Evolutionary conservation across 371 early-diverging fungal species (phyloP), one percentile per base, ranked within the genome.

Genomic region (Rhizopus microsporus): DNA sequence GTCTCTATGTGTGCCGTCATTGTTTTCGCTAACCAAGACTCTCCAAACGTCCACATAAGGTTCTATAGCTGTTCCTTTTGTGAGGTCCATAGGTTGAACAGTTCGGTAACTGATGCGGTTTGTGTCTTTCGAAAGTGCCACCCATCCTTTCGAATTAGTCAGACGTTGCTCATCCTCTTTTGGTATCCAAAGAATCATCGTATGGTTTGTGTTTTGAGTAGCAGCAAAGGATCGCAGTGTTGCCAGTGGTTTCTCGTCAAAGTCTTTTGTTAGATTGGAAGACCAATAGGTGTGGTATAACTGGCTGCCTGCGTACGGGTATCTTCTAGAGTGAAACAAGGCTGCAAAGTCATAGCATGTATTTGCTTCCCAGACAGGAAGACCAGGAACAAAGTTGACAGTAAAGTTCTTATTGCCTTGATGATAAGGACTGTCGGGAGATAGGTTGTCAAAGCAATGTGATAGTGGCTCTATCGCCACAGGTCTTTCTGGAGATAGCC

Each of bases 311-410:
- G 50, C 33, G 33, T 61, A 31, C 13, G 55, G 63, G 30, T 54
- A 53, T 34, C 59, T 38, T 59, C 40, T 50, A 17, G 66, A 49
- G 53, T 59, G 52, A 16, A 78, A 60, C 7, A 64, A 60, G 6
- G 63, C 51, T 2, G 82, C 77, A 63, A 71, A 81, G 51, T 78
- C 77, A 57, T 68, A 81, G 59, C 82, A 81, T 53, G 71, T 74
- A 43, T 68, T 59, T 32, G 63, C 77, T 55, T 78, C 75, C 54
- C 60, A 65, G 9, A 74, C 58, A 47, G 77, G 78, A 15, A 72
- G 53, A 10, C 74, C 72, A 34, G 79, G 72, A 29, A 75, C 67
- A 50, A 78, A 60, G 43, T 68, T 72, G 49, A 66, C 56, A 39
- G 46, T 55, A 57, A 60, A 59, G 35, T 51, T 51, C 38, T 49